A percentile compares a stretch with the other conserved stretches of the same genome.
phyloP scores from a whole-genome alignment of 768 basidiomycete genomes.

The Podaxis sp. region DNA sequence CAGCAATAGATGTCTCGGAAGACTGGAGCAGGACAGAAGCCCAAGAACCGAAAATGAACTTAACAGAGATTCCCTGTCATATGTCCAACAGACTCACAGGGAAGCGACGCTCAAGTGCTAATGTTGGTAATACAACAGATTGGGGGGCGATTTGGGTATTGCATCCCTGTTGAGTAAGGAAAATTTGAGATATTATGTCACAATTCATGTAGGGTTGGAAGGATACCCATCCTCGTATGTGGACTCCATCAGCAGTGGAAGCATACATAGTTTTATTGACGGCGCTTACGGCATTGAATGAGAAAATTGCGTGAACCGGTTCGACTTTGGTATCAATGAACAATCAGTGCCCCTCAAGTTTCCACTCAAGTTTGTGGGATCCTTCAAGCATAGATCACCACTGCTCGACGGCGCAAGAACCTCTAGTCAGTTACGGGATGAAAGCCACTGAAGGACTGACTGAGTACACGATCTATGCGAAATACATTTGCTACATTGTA shows the following conservation, averaged over 20 bases:
- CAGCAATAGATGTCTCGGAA: background rate
- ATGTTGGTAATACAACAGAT: background rate
- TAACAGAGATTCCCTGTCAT: background rate
- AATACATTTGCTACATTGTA: background rate
- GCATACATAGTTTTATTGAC: background rate
- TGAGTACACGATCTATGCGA: background rate
- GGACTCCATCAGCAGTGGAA: background rate
- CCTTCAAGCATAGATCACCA: background rate
- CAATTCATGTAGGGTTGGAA: background rate
- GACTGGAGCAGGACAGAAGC: background rate
- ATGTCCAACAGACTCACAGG: background rate
- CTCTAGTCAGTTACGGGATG: background rate
- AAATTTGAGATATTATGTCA: slow-evolving; percentile 10
- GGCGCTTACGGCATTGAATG: slow-evolving; percentile 10
- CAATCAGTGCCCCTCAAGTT: background rate
- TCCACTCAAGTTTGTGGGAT: background rate
- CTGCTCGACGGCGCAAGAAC: background rate
- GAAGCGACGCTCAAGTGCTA: background rate
- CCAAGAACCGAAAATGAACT: background rate
- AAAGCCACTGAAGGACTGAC: background rate
- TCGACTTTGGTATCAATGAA: background rate
- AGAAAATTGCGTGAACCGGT: slow-evolving; percentile 10
- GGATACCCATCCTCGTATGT: background rate
- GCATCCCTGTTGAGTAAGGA: slow-evolving; percentile 4
- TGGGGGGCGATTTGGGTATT: background rate